Evolutionary conservation across 1,284 basidiomycete genomes (phyloP).

Genomic region (Irpex sp.): DNA sequence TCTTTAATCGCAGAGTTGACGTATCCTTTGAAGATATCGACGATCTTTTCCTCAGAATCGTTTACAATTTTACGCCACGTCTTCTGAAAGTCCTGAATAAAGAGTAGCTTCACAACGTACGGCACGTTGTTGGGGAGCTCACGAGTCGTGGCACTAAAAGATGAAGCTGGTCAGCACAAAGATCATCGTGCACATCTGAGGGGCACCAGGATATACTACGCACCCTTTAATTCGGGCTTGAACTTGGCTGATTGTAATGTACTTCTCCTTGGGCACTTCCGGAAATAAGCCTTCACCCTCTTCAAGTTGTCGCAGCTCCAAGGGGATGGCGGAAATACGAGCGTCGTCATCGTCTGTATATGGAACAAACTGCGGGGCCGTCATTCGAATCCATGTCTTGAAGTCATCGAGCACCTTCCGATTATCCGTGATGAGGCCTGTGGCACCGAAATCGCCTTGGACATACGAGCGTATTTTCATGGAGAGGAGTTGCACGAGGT

Average conservation of each 20-base stretch:
- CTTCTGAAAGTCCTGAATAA: constrained; percentile 35
- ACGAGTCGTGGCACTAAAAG: constrained; percentile 41
- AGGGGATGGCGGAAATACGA: neutral
- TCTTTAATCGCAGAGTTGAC: constrained; percentile 10
- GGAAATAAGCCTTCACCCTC: constrained; percentile 1
- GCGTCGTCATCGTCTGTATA: neutral
- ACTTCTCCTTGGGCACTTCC: neutral
- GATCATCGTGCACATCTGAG: neutral
- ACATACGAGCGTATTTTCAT: constrained; percentile 33
- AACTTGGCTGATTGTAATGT: constrained; percentile 13
- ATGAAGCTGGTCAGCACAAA: neutral
- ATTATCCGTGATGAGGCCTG: constrained; percentile 35
- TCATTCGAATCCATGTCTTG: constrained; percentile 30
- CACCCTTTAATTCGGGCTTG: constrained; percentile 19
- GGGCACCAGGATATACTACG: neutral
- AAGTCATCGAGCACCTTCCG: constrained; percentile 30
- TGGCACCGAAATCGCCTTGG: constrained; percentile 30
- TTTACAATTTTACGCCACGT: constrained; percentile 38
- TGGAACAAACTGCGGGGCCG: constrained; percentile 13
- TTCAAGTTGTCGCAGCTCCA: neutral
- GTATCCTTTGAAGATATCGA: constrained; percentile 20
- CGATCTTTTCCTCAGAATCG: constrained; percentile 35
- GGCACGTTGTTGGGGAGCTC: constrained; percentile 49
- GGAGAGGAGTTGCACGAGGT: constrained; percentile 44
- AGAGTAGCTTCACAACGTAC: constrained; percentile 41